Conservation (phyloP, 768 basidiomycete species). For the Trametes cubensis region DNA sequence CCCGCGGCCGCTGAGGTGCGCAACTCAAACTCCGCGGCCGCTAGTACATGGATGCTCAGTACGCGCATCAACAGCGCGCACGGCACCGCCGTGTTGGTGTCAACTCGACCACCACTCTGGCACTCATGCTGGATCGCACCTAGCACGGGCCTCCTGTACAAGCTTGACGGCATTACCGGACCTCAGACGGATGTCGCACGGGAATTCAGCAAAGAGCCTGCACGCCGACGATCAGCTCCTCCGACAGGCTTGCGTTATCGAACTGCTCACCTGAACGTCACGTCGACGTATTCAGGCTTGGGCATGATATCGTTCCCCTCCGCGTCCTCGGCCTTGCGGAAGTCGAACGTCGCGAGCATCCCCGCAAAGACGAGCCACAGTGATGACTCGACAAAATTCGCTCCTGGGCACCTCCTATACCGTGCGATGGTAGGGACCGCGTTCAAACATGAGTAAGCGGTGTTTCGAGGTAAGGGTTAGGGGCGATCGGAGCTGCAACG, state of each 20-base stretch:
- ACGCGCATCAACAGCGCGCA: no score
- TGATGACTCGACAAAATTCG: constrained; percentile 23
- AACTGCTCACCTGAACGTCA: background rate
- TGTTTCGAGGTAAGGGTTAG: no score
- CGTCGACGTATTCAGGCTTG: background rate
- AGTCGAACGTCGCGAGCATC: constrained; percentile 26
- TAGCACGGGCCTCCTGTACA: constrained; percentile 2
- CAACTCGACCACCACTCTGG: background rate
- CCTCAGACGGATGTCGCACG: constrained; percentile 52
- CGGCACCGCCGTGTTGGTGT: no score
- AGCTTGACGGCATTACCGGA: constrained; percentile 37
- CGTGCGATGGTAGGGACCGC: no score
- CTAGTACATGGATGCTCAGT: no score
- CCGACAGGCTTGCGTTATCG: no score
- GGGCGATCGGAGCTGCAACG: no score
- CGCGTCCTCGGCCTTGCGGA: constrained; percentile 23
- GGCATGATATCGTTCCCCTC: constrained; percentile 16
- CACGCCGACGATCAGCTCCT: no score
- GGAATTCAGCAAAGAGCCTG: constrained; percentile 34
- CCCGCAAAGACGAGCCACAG: constrained; percentile 26
- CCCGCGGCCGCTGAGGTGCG: no score
- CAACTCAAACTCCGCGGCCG: no score
- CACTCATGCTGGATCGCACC: background rate
- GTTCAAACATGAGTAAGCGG: no score
- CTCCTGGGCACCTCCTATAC: constrained; percentile 27